These are phyloP conservation scores for Leucaena leucocephala DNA, from an alignment of 306 rosid species.

Conservation along the genomic window DNA sequence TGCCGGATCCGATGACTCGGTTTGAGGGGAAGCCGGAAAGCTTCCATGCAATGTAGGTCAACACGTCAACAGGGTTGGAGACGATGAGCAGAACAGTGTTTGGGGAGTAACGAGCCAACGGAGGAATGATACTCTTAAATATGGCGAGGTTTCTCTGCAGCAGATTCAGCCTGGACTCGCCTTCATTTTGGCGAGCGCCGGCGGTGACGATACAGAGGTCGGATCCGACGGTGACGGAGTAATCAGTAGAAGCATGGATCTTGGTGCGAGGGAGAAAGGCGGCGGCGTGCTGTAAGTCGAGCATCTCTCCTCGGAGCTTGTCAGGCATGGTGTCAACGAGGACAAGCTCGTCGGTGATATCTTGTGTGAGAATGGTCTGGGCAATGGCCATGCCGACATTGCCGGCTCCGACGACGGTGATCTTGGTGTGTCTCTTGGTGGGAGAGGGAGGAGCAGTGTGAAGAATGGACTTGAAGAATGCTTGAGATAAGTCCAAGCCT, in stretches of 20 bases:
- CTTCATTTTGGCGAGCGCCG: constrained; percentile 75
- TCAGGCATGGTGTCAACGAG: constrained; percentile 75
- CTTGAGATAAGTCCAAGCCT: constrained; percentile 67
- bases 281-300: constrained; percentile 94
- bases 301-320: constrained; percentile 93
- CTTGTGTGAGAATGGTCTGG: constrained; percentile 87
- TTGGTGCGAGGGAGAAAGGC: constrained; percentile 90
- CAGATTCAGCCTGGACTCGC: constrained; percentile 79
- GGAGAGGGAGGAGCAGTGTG: constrained; percentile 62
- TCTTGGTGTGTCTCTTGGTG: constrained; percentile 64
- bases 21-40: constrained; percentile 87
- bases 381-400: constrained; percentile 99
- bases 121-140: constrained; percentile 63
- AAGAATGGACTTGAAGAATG: constrained; percentile 70
- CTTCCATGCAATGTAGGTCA: constrained; percentile 87
- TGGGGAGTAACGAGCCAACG: constrained; percentile 61
- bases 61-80: constrained; percentile 80
- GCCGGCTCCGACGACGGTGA: constrained; percentile 85
- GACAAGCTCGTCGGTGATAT: constrained; percentile 75
- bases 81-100: constrained; percentile 61
- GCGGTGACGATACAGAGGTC: constrained; percentile 87
- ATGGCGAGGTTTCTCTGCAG: constrained; percentile 70
- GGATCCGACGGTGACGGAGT: constrained; percentile 64
- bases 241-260: constrained; percentile 72
- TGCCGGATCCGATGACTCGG: constrained; percentile 84